Evolutionary conservation across 495 filamentous ascomycete species (phyloP).

Genomic region (Xylaria cubensis): DNA sequence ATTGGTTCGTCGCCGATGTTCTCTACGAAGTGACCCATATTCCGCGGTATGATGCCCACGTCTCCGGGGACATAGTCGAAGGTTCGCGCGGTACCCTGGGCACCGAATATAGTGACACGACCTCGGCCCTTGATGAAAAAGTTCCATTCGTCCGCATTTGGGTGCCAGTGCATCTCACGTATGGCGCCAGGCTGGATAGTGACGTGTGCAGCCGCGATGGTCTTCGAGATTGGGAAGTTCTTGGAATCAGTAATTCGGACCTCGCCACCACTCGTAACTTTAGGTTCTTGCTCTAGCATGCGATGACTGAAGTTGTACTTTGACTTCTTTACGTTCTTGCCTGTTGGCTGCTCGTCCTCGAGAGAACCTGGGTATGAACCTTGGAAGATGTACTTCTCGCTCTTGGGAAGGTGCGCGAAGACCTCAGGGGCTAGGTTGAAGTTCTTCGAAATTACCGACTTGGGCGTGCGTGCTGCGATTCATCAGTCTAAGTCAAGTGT

Average conservation of each 20-base stretch:
- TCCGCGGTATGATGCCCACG: conserved; percentile 65
- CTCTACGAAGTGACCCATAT: conserved; percentile 69
- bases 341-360: conserved; percentile 50
- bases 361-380: conserved; percentile 59
- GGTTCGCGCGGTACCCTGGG: conserved; percentile 55
- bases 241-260: conserved; percentile 70
- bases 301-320: conserved; percentile 66
- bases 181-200: conserved; percentile 63
- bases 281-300: conserved; percentile 64
- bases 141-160: conserved; percentile 64
- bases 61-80: conserved; percentile 60
- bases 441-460: conserved; percentile 68
- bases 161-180: conserved; percentile 68
- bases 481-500: conserved; percentile 22
- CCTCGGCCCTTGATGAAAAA: conserved; percentile 60
- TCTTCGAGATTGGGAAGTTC: conserved; percentile 70
- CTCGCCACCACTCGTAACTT: conserved; percentile 59
- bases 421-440: conserved; percentile 65
- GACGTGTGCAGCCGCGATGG: conserved; percentile 67
- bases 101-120: conserved; percentile 59
- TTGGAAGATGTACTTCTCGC: conserved; percentile 75
- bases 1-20: conserved; percentile 66
- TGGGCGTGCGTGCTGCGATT: conserved; percentile 63
- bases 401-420: conserved; percentile 62
- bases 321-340: conserved; percentile 62